Conservation (phyloP, 2,329 filamentous ascomycete genomes). For the Colletotrichum spinosum region DNA sequence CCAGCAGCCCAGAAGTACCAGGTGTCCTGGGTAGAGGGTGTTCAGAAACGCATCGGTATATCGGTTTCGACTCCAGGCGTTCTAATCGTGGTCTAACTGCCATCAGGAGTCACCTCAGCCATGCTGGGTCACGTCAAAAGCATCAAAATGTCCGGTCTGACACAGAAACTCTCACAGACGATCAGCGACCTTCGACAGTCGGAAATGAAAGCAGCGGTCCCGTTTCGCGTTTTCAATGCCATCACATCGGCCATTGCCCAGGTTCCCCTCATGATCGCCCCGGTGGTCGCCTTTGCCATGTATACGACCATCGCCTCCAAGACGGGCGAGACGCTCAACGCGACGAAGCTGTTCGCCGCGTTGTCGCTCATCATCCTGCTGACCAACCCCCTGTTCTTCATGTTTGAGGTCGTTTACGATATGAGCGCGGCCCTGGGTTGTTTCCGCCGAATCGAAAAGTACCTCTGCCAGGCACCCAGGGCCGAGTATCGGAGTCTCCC, state of each 20-base stretch:
- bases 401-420: conserved; percentile 47
- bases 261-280: conserved; percentile 39
- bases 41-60: conserved; percentile 59
- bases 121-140: conserved; percentile 63
- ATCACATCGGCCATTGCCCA: conserved; percentile 50
- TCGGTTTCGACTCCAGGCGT: background rate
- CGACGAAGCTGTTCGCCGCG: conserved; percentile 39
- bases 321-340: conserved; percentile 21
- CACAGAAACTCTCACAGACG: conserved; percentile 48
- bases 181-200: conserved; percentile 38
- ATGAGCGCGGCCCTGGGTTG: conserved; percentile 41
- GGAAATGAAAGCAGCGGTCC: conserved; percentile 41
- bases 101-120: conserved; percentile 53
- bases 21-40: conserved; percentile 59
- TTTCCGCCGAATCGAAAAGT: conserved; percentile 44
- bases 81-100: conserved; percentile 38
- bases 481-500: conserved; percentile 41
- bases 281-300: conserved; percentile 37
- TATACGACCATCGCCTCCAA: conserved; percentile 19
- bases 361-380: conserved; percentile 41
- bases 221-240: conserved; percentile 47
- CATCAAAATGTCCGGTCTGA: conserved; percentile 62
- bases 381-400: conserved; percentile 46
- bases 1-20: conserved; percentile 46
- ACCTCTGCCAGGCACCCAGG: conserved; percentile 41